Evolutionary conservation across 805 yeast species (phyloP), one percentile per base, ranked within the genome.

Genomic region (Clavispora phyllophila): DNA sequence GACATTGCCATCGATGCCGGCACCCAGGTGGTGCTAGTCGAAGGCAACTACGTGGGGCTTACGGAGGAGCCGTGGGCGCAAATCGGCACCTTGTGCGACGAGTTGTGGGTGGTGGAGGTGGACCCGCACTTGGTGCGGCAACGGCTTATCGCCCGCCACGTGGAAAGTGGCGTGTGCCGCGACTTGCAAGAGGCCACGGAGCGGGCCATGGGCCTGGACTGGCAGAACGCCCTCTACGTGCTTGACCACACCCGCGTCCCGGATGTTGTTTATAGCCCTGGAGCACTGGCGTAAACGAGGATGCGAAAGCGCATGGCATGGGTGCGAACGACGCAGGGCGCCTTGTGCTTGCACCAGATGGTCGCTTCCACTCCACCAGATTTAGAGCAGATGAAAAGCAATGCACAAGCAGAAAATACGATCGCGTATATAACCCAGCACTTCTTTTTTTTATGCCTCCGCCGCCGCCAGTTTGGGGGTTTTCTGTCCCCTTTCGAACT

Each of bases 41-140:
- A 88, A 57, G 96, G 96, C 0, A 68, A 83, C 37, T 88, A 89
- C 57, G 65, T 88, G 9, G 70, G 81, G 34, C 65, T 87, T 40
- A 57, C 74, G 27, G 75, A 75, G 29, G 76, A 70, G 22, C 76
- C 76, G 12, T 88, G 96, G 95, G 43, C 55, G 40, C 58, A 63
- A 15, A 73, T 84, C 19, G 55, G 68, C 2, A 40, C 52, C 7
- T 52, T 63, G 19, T 66, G 65, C 6, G 61, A 66, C 39, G 73
- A 79, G 40, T 58, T 70, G 18, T 79, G 80, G 79, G 72, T 75
- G 46, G 70, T 86, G 4, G 61, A 68, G 7, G 72, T 78, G 5
- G 74, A 72, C 18, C 65, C 63, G 17, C 62, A 58, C 0, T 55
- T 65, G 7, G 79, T 82, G 10, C 63, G 80, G 28, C 57, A 66